Conservation (phyloP, 2,329 filamentous ascomycete genomes). For the Sphaerulina vaccinii region DNA sequence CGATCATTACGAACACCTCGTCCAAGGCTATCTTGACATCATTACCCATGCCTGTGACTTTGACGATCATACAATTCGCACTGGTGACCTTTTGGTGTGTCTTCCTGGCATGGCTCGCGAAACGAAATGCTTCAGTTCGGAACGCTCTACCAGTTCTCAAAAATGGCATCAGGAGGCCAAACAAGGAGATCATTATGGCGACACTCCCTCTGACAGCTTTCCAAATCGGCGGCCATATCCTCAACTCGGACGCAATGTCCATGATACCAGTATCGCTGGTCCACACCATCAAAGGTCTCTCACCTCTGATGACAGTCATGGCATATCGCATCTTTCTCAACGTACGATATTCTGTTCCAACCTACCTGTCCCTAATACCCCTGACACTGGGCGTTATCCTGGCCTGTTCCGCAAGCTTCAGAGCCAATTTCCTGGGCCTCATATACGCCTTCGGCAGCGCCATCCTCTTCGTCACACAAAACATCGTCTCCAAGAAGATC, state of each 20-base stretch:
- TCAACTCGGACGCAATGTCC: slow-evolving; percentile 89
- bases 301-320: slow-evolving; percentile 89
- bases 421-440: slow-evolving; percentile 87
- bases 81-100: slow-evolving; percentile 90
- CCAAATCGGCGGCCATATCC: slow-evolving; percentile 87
- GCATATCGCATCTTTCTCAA: slow-evolving; percentile 88
- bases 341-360: slow-evolving; percentile 81
- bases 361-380: slow-evolving; percentile 74
- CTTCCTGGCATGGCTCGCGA: slow-evolving; percentile 72
- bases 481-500: slow-evolving; percentile 96
- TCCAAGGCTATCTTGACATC: slow-evolving; percentile 95
- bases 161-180: slow-evolving; percentile 78
- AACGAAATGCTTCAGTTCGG: slow-evolving; percentile 68
- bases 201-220: slow-evolving; percentile 91
- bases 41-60: slow-evolving; percentile 83
- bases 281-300: slow-evolving; percentile 97
- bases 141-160: slow-evolving; percentile 73
- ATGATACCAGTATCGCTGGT: slow-evolving; percentile 96
- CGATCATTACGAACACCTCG: slow-evolving; percentile 93
- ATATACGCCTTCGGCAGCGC: slow-evolving; percentile 85
- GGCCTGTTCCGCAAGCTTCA: slow-evolving; percentile 89
- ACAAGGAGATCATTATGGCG: slow-evolving; percentile 75
- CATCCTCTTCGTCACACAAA: slow-evolving; percentile 93
- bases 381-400: slow-evolving; percentile 93
- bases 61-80: slow-evolving; percentile 89